phyloP scores from a whole-genome alignment of 495 filamentous ascomycete species.

The Trichoderma parareesei region DNA sequence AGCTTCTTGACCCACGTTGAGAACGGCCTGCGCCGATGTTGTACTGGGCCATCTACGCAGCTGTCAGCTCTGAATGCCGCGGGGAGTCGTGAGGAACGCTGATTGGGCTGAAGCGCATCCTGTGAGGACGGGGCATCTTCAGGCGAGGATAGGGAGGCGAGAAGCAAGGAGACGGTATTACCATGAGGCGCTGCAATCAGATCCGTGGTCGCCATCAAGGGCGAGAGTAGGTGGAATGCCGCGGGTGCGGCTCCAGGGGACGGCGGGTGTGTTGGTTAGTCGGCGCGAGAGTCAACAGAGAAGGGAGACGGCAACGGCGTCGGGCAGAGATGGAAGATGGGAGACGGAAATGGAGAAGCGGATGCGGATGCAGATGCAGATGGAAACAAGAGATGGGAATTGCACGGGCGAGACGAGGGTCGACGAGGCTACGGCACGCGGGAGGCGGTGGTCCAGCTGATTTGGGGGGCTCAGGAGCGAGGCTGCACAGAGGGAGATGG shows the following conservation, averaged over 20 bases:
- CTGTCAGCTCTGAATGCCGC: conserved; percentile 1
- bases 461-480: neutral
- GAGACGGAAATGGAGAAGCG: too few species aligned
- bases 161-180: conserved; percentile 6
- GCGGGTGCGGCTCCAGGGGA: conserved; percentile 9
- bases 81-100: neutral
- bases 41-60: conserved; percentile 32
- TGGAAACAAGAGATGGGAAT: neutral
- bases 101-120: neutral
- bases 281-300: neutral
- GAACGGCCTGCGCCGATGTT: conserved; percentile 71
- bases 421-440: neutral
- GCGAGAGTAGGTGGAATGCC: neutral
- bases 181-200: conserved; percentile 10
- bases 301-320: neutral
- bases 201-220: conserved; percentile 11
- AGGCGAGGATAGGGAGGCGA: neutral
- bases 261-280: neutral
- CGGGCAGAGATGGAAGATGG: neutral
- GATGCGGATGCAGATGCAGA: too few species aligned
- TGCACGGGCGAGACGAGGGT: neutral
- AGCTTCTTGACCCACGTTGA: conserved; percentile 92
- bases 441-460: neutral
- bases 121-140: too few species aligned
- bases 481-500: neutral